phyloP scores from a whole-genome alignment of 805 yeast genomes.

The Starmerella vitae region DNA sequence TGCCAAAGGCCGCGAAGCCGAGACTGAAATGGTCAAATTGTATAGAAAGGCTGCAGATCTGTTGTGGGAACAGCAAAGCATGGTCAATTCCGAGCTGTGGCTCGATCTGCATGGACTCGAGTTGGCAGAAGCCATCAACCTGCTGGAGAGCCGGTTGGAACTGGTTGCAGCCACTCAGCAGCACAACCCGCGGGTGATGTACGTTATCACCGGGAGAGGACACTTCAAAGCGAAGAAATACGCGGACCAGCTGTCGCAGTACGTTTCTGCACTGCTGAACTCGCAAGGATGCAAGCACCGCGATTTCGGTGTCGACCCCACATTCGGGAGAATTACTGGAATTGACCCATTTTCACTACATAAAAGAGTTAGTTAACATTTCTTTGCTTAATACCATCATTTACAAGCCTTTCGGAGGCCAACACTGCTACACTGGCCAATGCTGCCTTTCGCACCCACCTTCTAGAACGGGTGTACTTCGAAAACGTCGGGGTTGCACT shows the following conservation, averaged over 20 bases:
- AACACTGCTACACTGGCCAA: slow-evolving; percentile 31
- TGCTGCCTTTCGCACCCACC: slow-evolving; percentile 94
- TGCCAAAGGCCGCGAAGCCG: slow-evolving; percentile 26
- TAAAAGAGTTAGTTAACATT: background rate
- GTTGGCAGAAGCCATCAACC: slow-evolving; percentile 26
- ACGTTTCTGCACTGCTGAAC: slow-evolving; percentile 26
- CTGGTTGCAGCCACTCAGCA: slow-evolving; percentile 18
- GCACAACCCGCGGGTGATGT: slow-evolving; percentile 22
- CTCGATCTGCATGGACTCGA: slow-evolving; percentile 29
- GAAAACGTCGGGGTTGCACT: slow-evolving; percentile 76
- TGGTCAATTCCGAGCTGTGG: slow-evolving; percentile 23
- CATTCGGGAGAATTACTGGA: slow-evolving; percentile 31
- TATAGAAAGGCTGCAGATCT: slow-evolving; percentile 22
- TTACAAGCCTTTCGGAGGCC: background rate
- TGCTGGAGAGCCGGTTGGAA: slow-evolving; percentile 20
- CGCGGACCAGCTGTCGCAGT: slow-evolving; percentile 26
- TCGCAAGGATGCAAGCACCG: slow-evolving; percentile 31
- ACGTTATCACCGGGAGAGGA: slow-evolving; percentile 27
- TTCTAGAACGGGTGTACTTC: slow-evolving; percentile 82
- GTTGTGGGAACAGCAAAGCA: slow-evolving; percentile 20
- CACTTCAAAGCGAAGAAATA: slow-evolving; percentile 19
- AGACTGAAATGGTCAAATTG: slow-evolving; percentile 22
- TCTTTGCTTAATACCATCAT: background rate
- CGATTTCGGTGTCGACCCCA: slow-evolving; percentile 25
- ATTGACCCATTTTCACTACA: slow-evolving; percentile 28